Evolutionary conservation across 192 early-diverging fungal genomes (phyloP).

Genomic region (Jimgerdemannia flammicorona): DNA sequence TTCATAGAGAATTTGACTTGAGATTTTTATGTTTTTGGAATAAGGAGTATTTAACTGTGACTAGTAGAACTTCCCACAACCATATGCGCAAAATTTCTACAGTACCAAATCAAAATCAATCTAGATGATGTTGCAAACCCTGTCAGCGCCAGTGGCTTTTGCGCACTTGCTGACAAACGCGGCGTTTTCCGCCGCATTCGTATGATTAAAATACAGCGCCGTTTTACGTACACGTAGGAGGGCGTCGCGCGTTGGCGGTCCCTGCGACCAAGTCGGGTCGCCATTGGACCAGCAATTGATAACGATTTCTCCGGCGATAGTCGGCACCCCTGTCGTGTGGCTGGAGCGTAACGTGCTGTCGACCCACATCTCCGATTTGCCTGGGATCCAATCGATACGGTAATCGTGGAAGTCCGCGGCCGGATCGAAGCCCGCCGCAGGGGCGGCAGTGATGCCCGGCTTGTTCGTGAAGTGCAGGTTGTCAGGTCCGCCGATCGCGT

Average conservation of each 20-base stretch:
- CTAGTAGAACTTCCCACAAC: no score
- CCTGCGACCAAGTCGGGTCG: constrained; percentile 25
- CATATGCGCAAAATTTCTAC: no score
- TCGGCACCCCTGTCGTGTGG: constrained; percentile 19
- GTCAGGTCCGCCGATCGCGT: constrained; percentile 3
- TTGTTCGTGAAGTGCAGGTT: no score
- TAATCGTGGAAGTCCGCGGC: constrained; percentile 24
- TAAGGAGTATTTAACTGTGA: no score
- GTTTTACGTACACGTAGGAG: constrained; percentile 15
- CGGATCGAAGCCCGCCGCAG: constrained; percentile 9
- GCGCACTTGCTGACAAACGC: no score
- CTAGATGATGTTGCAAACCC: no score
- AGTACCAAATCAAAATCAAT: no score
- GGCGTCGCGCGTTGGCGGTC: constrained; percentile 6
- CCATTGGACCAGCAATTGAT: constrained; percentile 35
- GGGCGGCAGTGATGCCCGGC: no score
- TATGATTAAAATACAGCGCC: constrained; percentile 26
- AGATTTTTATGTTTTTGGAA: no score
- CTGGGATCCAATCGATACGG: constrained; percentile 31
- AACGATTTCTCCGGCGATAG: constrained; percentile 19
- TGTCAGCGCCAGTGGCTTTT: no score
- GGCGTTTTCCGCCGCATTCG: no score
- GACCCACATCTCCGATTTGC: constrained; percentile 8
- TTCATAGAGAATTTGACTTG: no score
- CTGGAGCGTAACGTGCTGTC: constrained; percentile 4